phyloP scores from a whole-genome alignment of 257 asterid genomes.

The Sherardia arvensis region DNA sequence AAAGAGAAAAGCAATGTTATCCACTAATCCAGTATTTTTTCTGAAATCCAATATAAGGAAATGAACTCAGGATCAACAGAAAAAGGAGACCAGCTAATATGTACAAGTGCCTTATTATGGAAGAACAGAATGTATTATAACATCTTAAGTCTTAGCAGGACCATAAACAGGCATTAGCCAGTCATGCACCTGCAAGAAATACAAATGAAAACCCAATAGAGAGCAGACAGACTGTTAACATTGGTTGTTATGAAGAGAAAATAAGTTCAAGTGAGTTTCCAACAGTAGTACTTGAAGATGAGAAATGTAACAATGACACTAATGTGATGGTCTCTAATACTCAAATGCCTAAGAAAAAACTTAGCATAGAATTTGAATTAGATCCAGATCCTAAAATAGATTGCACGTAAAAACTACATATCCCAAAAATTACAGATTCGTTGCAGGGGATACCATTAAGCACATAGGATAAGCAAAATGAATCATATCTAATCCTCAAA shows the following conservation, averaged over 20 bases:
- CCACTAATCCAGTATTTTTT: background rate
- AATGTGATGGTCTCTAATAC: too few relatives aligned
- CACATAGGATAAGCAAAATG: too few relatives aligned
- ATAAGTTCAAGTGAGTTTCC: background rate
- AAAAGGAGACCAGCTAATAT: background rate
- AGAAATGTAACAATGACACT: too few relatives aligned
- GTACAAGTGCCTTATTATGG: background rate
- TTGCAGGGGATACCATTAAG: too few relatives aligned
- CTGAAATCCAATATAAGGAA: background rate
- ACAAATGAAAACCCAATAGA: background rate
- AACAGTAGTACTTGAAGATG: too few relatives aligned
- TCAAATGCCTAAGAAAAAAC: too few relatives aligned
- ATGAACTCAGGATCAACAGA: background rate
- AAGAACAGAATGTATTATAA: background rate
- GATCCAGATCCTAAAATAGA: too few relatives aligned
- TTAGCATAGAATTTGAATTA: too few relatives aligned
- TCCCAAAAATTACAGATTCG: too few relatives aligned
- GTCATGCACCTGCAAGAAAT: background rate
- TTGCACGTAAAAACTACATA: too few relatives aligned
- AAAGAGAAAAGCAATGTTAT: background rate
- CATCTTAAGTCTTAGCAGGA: background rate
- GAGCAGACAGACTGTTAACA: too few relatives aligned
- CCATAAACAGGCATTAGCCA: background rate
- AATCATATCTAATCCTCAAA: too few relatives aligned
- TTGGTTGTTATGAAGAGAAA: background rate